phyloP scores from a whole-genome alignment of 768 basidiomycete genomes.

The Leccinum obscurum region DNA sequence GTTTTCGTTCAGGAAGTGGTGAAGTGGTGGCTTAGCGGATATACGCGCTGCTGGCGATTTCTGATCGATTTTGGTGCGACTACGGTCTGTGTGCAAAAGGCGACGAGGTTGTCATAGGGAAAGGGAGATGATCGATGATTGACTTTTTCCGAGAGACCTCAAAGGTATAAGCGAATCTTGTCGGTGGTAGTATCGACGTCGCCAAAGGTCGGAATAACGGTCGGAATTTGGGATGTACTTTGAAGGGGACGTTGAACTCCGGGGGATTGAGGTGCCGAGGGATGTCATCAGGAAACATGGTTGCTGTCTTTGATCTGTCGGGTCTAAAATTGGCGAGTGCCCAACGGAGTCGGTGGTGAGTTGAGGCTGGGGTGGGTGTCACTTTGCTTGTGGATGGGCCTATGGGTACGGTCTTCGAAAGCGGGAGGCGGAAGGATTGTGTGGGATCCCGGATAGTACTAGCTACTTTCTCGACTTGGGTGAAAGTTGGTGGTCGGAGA shows the following conservation, averaged over 20 bases:
- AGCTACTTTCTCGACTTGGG: background rate
- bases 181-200: background rate
- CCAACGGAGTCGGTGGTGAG: background rate
- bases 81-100: background rate
- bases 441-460: background rate
- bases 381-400: background rate
- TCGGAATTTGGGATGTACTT: background rate
- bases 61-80: background rate
- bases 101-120: constrained; percentile 1
- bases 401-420: background rate
- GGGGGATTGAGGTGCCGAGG: background rate
- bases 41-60: background rate
- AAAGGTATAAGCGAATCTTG: constrained; percentile 6
- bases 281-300: constrained; percentile 1
- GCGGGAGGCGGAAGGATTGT: background rate
- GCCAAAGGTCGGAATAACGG: background rate
- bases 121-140: background rate
- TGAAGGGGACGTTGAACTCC: background rate
- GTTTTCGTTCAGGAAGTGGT: background rate
- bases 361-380: background rate
- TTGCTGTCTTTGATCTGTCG: background rate
- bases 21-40: background rate
- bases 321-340: background rate
- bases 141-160: background rate
- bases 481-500: background rate